Base-by-base conservation (phyloP, 2,329 filamentous ascomycete species). In the Epichloe festucae region DNA sequence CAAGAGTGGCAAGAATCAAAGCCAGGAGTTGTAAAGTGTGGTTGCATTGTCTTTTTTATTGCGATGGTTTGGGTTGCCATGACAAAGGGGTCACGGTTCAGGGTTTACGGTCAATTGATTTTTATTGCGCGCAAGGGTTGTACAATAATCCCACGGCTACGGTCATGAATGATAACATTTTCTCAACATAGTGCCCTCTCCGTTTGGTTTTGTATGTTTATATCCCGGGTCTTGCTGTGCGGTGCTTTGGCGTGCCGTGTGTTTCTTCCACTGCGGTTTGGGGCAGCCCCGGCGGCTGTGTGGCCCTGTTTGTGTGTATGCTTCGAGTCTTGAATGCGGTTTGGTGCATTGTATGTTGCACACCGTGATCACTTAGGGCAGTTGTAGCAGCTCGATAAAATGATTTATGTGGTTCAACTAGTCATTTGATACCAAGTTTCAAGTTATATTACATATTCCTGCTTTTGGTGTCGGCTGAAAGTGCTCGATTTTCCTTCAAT, bases 1-100 rank as follows among this genome's bases (percentile, higher is more conserved):
- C 50, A 54, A 97, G 87, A 78, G 79, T 70, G 87, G 87, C 75
- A 95, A 95, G 84, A 85, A 82, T 70, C 78, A 82, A 64, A 95
- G 89, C 77, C 89, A 95, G 77, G 90, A 96, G 79, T 80, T 97
- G 77, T 97, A 89, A 80, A 76, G 64, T 62, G 58, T 58, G 65
- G 54, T 56, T 67, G 63, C 63, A 63, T 60, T 72, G 75, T 73
- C 72, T 70, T 72, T 75, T 71, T 75, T 75, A 38, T 75, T 70
- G 65, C 64, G 64, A 73, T 73, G 76, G 73, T 75, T 78, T 80
- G 75, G 83, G 79, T 81, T 82, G 84, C 81, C 82, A 89, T 84
- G 82, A 85, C 85, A 85, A 78, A 42, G 78, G 79, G 81, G 81
- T 85, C 77, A 84, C 78, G 82, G 84, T 83, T 80, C 78, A 81